These are phyloP conservation scores for Closterium sp. DNA, from an alignment of 139 green algal species.

Conservation along the genomic window DNA sequence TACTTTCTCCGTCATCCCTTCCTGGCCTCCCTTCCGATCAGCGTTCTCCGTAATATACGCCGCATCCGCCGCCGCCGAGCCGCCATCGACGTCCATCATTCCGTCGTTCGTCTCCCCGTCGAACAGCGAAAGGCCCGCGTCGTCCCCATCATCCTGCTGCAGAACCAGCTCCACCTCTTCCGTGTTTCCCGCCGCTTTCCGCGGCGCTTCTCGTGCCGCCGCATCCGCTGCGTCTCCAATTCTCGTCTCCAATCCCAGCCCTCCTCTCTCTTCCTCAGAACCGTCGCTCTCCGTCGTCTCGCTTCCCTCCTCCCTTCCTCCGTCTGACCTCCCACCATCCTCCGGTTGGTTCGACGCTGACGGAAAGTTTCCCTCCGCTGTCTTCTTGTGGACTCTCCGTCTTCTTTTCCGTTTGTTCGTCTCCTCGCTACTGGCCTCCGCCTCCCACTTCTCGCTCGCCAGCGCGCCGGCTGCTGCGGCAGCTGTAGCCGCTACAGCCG, in stretches of 20 bases:
- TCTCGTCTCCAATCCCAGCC: neutral
- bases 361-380: neutral
- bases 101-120: neutral
- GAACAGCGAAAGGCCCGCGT: neutral
- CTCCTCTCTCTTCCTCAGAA: neutral
- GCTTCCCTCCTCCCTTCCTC: neutral
- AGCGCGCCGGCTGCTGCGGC: neutral
- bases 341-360: neutral
- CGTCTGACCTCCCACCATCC: neutral
- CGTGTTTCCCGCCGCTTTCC: neutral
- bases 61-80: neutral
- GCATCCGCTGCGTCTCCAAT: neutral
- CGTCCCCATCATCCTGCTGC: neutral
- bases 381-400: neutral
- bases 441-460: neutral
- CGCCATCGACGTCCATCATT: neutral
- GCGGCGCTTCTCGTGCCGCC: too few species aligned
- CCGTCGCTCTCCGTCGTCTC: neutral
- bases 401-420: neutral
- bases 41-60: neutral
- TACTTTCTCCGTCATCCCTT: neutral
- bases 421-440: neutral
- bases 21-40: neutral
- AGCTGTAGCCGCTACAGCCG: neutral
- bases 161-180: neutral